Base-by-base conservation (phyloP, 352 stramenopile genomes). In the Pythium scleroteichum region DNA sequence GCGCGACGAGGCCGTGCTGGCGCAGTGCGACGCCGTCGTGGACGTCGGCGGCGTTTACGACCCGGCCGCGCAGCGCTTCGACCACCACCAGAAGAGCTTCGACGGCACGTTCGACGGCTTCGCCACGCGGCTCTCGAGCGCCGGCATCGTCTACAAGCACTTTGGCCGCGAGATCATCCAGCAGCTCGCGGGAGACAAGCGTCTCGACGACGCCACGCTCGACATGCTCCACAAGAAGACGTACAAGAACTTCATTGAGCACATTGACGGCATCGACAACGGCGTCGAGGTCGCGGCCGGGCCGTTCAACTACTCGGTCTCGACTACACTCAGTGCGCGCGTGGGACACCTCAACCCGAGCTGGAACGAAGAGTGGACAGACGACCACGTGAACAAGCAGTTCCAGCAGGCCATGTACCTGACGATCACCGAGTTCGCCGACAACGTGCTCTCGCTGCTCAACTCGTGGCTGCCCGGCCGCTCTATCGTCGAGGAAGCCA, bases 211-310 rank as follows among this genome's bases (percentile, higher is more conserved):
- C 22, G 78, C 72, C 9, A 92, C 79, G 49, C 69, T 95, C 23
- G 87, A 98, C 6, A 69, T 92, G 48, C 69, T 97, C 54, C 89
- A 96, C 72, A 78, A 83, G 41, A 96, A 98, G 75, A 85, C 97
- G 19, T 99, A 99, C 82, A 90, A 98, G 71, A 92, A 83, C 52
- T 98, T 99, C 47, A 89, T 99, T 27, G 96, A 99, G 82, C 92
- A 98, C 61, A 96, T 99, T 53, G 97, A 99, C 76, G 97, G 94
- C 35, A 99, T 99, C 63, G 97, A 99, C 82, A 99, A 99, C 57
- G 97, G 97, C 53, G 92, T 99, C 2, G 94, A 99, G 63, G 69
- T 90, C 32, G 72, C 66, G 2, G 69, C 64, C 4, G 76, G 67
- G 0, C 69, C 76, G 29, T 72, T 87, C 56, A 94, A 91, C 59